Percentiles rank a stretch among this genome's conserved stretches.
Evolutionary conservation across 305 asterid species (phyloP).

Genomic region (Solanum hybrid): DNA sequence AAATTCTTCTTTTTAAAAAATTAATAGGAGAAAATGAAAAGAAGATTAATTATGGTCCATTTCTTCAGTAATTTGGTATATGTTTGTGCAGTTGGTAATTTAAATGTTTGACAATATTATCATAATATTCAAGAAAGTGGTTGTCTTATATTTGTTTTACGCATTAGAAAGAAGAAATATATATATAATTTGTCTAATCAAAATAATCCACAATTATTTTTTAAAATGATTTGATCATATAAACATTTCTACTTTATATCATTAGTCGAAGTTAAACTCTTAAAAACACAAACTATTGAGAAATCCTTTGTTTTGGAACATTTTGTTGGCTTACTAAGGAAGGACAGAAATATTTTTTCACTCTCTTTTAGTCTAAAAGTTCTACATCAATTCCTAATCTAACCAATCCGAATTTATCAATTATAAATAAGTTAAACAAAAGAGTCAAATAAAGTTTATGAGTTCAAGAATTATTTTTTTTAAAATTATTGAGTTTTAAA

Average conservation of each 20-base stretch:
- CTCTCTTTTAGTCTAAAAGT: neutral
- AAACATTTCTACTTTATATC: neutral
- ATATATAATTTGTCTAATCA: neutral
- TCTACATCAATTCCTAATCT: neutral
- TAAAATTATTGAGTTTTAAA: neutral
- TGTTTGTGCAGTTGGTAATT: neutral
- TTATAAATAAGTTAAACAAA: neutral
- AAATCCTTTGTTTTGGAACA: neutral
- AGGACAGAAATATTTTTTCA: neutral
- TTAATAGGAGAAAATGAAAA: neutral
- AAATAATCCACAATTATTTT: neutral
- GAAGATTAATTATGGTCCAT: neutral
- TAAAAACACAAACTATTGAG: neutral
- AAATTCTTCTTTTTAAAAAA: neutral
- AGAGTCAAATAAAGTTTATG: neutral
- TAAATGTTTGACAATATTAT: neutral
- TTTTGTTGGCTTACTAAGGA: neutral
- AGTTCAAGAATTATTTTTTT: neutral
- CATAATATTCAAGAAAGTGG: neutral
- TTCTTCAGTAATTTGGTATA: neutral
- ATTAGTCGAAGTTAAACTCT: neutral
- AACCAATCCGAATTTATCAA: neutral
- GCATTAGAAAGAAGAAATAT: neutral
- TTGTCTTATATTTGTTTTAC: neutral
- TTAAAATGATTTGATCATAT: neutral